These are phyloP conservation scores for Phytophthora melonis DNA, from an alignment of 352 stramenopile species.

Conservation along the genomic window DNA sequence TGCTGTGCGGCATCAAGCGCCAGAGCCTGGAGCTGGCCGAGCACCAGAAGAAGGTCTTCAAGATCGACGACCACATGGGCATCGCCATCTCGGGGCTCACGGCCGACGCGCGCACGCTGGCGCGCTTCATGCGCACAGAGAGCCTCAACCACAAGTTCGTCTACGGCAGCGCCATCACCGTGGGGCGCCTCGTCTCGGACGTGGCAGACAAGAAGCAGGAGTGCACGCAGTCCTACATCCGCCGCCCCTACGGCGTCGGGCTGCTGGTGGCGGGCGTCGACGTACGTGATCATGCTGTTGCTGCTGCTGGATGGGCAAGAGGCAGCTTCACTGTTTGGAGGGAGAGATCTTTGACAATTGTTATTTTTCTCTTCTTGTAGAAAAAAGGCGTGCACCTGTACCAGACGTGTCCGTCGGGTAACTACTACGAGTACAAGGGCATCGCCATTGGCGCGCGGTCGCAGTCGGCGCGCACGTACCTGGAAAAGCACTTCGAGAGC, in stretches of 20 bases:
- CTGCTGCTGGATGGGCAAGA: no score
- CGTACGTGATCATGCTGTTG: slow-evolving; percentile 54
- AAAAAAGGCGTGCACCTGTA: slow-evolving; percentile 98
- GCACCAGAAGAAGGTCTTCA: slow-evolving; percentile 99
- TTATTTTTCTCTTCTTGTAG: slow-evolving; percentile 46
- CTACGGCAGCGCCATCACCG: slow-evolving; percentile 96
- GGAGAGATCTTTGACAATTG: not conserved
- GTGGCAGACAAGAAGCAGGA: slow-evolving; percentile 99
- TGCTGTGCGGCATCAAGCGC: slow-evolving; percentile 92
- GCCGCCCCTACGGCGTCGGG: slow-evolving; percentile 98
- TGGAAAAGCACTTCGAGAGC: slow-evolving; percentile 98
- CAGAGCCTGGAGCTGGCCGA: slow-evolving; percentile 92
- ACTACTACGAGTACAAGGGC: slow-evolving; percentile 99
- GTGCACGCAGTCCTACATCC: slow-evolving; percentile 99
- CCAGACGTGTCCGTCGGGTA: slow-evolving; percentile 98
- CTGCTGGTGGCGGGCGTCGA: slow-evolving; percentile 94
- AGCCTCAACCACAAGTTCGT: slow-evolving; percentile 99
- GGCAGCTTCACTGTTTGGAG: no score
- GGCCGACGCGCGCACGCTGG: slow-evolving; percentile 96
- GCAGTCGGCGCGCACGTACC: slow-evolving; percentile 98
- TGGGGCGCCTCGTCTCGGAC: slow-evolving; percentile 95
- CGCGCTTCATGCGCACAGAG: slow-evolving; percentile 97
- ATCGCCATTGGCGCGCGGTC: slow-evolving; percentile 97
- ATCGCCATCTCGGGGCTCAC: slow-evolving; percentile 98
- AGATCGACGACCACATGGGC: slow-evolving; percentile 99